Base-by-base conservation (phyloP, 768 basidiomycete genomes). In the Collybiopsis luxurians region DNA sequence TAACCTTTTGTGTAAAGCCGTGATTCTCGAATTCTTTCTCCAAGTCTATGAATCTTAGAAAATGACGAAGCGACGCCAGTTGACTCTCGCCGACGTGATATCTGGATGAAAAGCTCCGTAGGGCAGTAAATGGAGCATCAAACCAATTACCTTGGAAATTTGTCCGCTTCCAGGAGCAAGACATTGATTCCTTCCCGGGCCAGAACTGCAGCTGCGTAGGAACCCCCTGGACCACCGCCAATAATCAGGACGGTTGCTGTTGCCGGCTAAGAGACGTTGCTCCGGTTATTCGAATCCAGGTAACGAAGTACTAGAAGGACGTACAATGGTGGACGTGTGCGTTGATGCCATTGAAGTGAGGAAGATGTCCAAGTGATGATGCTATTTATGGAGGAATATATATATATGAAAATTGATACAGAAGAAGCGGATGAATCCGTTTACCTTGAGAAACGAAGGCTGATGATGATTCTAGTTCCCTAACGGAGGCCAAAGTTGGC, bases 1-100 rank as follows among this genome's bases (percentile, higher is more conserved):
- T 11, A 49, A 83, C 82, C 76, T 84, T 84, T 45, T 61, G 60
- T n/a, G 66, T 69, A 62, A 84, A 84, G 1, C 81, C 80, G 61
- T 72, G 66, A 1, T 65, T 59, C 3, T 65, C 69, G 10, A 82
- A 60, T 53, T 77, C 75, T 11, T 75, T 66, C 54, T 82, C 80
- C 7, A 75, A 73, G 42, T 68, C 79, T 56, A 84, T 82, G 60
- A 79, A 83, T 34, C 74, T 65, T 21, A 85, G 73, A 58, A 77
- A 82, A 52, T 80, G 76, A 15, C 82, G 72, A 43, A 79, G 70
- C 1, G 83, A 67, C 0, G 67, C 60, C 26, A 72, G 58, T 59
- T 66, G 57, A 28, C 67, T 69, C 61, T 75, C 74, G 6, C 74
- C 74, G 12, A 75, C 59, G 49, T 74, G 73, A 57, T 75, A 85